Evolutionary conservation across 2,329 filamentous ascomycete genomes (phyloP).

Genomic region (Ceratocystis papillata): DNA sequence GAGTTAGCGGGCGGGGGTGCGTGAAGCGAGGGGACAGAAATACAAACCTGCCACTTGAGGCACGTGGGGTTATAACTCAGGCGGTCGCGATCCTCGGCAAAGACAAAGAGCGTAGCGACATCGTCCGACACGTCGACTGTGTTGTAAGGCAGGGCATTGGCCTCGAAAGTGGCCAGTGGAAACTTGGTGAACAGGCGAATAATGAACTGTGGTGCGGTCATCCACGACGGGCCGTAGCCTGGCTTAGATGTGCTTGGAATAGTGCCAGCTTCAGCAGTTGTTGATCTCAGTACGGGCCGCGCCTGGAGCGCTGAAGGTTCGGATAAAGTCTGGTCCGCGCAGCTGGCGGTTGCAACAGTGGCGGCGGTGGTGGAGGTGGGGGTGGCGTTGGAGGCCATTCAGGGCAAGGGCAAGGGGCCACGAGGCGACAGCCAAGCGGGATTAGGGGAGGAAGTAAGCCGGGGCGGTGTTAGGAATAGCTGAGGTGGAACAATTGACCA

Average conservation of each 20-base stretch:
- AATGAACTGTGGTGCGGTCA: conserved; percentile 60
- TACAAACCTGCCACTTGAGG: conserved; percentile 84
- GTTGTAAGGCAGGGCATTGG: conserved; percentile 62
- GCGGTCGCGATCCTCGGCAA: conserved; percentile 51
- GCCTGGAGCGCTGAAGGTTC: background rate
- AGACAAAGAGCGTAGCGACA: conserved; percentile 60
- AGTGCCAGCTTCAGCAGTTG: no score
- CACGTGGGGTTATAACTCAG: conserved; percentile 88
- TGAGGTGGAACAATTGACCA: background rate
- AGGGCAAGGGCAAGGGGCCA: background rate
- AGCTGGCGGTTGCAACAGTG: background rate
- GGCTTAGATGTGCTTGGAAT: background rate
- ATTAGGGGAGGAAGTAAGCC: background rate
- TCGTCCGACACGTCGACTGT: conserved; percentile 34
- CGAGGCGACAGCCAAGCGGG: background rate
- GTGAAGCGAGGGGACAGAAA: background rate
- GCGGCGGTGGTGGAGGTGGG: background rate
- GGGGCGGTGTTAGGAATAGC: background rate
- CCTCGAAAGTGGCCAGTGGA: conserved; percentile 63
- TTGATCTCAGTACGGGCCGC: background rate
- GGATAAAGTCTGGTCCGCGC: no score
- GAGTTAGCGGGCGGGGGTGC: conserved; percentile 19
- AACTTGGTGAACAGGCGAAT: conserved; percentile 76
- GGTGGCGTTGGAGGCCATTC: conserved; percentile 4
- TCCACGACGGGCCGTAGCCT: conserved; percentile 30